Conservation (phyloP, 2,329 filamentous ascomycete genomes). For the Tetracladium maxilliforme region DNA sequence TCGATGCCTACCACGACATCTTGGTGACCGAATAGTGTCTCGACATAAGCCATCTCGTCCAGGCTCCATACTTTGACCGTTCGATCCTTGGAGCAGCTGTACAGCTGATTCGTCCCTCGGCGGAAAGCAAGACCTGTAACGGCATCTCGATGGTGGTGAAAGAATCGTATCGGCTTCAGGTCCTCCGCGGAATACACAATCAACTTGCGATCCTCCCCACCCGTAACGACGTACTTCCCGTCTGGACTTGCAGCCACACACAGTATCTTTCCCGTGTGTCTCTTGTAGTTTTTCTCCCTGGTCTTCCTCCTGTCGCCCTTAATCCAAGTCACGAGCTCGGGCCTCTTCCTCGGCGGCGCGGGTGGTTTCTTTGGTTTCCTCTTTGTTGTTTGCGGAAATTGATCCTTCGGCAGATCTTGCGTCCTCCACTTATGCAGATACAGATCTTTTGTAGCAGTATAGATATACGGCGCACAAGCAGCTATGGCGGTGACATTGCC, state of each 20-base stretch:
- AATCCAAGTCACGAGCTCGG: slow-evolving; percentile 45
- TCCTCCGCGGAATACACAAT: slow-evolving; percentile 79
- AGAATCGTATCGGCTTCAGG: slow-evolving; percentile 66
- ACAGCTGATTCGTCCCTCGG: slow-evolving; percentile 78
- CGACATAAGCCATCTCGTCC: slow-evolving; percentile 83
- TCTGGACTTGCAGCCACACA: slow-evolving; percentile 78
- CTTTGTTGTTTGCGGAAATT: slow-evolving; percentile 31
- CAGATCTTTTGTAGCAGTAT: slow-evolving; percentile 78
- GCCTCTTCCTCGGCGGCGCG: slow-evolving; percentile 44
- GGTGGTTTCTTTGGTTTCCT: slow-evolving; percentile 39
- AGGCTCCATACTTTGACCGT: slow-evolving; percentile 94
- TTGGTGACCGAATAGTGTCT: slow-evolving; percentile 93
- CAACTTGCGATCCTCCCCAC: slow-evolving; percentile 69
- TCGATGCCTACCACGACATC: slow-evolving; percentile 78
- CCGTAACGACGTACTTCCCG: slow-evolving; percentile 82
- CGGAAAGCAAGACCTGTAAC: slow-evolving; percentile 78
- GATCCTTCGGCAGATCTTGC: slow-evolving; percentile 46
- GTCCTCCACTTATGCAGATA: slow-evolving; percentile 82
- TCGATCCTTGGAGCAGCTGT: slow-evolving; percentile 78
- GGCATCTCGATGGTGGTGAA: slow-evolving; percentile 82
- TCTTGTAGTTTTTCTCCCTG: slow-evolving; percentile 51
- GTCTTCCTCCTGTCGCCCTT: slow-evolving; percentile 46
- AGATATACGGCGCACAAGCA: slow-evolving; percentile 64
- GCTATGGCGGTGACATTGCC: slow-evolving; percentile 68
- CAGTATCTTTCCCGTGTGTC: slow-evolving; percentile 70